Base-by-base conservation (phyloP, 176 grass and related monocot species). In the Stipa capillata region DNA sequence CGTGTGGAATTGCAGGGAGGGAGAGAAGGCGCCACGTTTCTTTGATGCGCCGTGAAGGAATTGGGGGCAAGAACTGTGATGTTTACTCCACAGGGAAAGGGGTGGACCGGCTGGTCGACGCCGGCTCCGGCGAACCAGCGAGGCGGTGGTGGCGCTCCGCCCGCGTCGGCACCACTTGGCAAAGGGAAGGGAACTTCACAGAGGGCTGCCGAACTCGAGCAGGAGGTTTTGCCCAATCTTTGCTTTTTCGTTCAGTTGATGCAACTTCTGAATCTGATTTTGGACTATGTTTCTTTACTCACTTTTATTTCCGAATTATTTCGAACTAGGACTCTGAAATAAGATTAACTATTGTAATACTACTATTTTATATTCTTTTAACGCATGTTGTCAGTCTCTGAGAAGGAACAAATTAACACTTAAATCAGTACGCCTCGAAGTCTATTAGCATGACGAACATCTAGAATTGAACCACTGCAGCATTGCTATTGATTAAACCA, bases 21-120 rank as follows among this genome's bases (percentile, higher is more conserved):
- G 61, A 36, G 35, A 73, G n/a, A n/a, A n/a, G 81, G 55, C 23
- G 29, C 15, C 64, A 74, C 25, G 27, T 45, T 77, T 74, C 48
- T 42, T 72, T 73, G 73, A 89, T 70, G 71, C 79, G 35, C 67
- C 44, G 16, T 4, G 78, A 53, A 70, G 69, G 45, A 63, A 48
- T 57, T 74, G 78, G 69, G 74, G 66, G 48, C 41, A 59, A 25
- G 36, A 79, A 76, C 5, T 39, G 55, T 79, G 62, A 97, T 97
- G 91, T 92, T 94, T 83, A 97, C 87, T 69, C 84, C 89, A 65
- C 82, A 94, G 78, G 83, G 84, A 9, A 97, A 93, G 56, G 82
- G 74, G 45, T 90, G 84, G 87, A 58, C 78, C 27, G 82, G 90
- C 18, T 93, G 89, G 86, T 83, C 85, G 14, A 85, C 82, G 1